phyloP scores from a whole-genome alignment of 257 asterid genomes.

The Ajuga chamaepitys region DNA sequence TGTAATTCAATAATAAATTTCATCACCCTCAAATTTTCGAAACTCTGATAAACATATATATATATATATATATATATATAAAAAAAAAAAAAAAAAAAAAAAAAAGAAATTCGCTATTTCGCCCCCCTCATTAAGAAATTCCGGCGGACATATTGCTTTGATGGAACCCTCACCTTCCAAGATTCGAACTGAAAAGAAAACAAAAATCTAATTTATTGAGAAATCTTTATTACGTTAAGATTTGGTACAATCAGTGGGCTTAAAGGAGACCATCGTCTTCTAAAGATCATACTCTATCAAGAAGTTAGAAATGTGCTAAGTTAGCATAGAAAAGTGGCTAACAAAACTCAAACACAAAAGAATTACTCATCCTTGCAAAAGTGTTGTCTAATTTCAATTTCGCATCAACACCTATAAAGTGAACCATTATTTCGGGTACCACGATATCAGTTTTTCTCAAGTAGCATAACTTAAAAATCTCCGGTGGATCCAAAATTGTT shows the following conservation, averaged over 20 bases:
- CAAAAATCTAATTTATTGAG: too few species aligned
- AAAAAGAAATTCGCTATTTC: too few species aligned
- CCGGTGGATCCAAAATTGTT: background rate
- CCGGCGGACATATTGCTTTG: too few species aligned
- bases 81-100: too few species aligned
- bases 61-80: too few species aligned
- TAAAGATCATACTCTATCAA: background rate
- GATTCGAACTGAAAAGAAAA: too few species aligned
- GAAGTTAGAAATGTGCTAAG: background rate
- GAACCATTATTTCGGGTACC: background rate
- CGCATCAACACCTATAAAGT: background rate
- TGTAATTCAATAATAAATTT: too few species aligned
- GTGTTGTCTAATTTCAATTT: background rate
- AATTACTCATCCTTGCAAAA: background rate
- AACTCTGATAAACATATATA: too few species aligned
- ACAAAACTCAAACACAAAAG: background rate
- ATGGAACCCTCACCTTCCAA: too few species aligned
- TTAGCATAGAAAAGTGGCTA: background rate
- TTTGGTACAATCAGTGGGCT: background rate
- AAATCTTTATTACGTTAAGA: too few species aligned
- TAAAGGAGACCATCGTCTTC: background rate
- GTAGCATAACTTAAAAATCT: background rate
- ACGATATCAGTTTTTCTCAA: background rate
- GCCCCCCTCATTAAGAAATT: too few species aligned
- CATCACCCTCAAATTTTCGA: too few species aligned